phyloP scores from a whole-genome alignment of 495 filamentous ascomycete genomes.

The Hypomontagnella submonticulosa region DNA sequence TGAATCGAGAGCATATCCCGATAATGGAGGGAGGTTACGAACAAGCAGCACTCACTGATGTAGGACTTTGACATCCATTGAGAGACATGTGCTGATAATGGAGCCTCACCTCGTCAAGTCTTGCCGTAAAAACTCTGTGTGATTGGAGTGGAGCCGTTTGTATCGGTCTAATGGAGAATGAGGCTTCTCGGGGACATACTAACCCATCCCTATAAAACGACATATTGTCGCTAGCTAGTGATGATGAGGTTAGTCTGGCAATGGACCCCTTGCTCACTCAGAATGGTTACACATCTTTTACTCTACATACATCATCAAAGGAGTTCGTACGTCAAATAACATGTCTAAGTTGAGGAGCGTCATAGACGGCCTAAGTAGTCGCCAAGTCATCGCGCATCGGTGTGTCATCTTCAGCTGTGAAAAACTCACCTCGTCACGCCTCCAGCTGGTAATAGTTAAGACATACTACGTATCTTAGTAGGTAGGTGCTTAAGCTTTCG shows the following conservation, averaged over 20 bases:
- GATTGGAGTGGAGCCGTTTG: too few relatives aligned
- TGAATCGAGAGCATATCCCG: constrained; percentile 9
- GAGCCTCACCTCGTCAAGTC: not conserved
- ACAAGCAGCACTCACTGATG: not conserved
- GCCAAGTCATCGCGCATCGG: not conserved
- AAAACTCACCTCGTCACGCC: constrained; percentile 23
- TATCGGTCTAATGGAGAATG: too few relatives aligned
- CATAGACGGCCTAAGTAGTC: constrained; percentile 7
- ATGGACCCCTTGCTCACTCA: too few relatives aligned
- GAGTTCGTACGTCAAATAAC: not conserved
- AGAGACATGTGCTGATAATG: not conserved
- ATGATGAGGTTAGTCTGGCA: too few relatives aligned
- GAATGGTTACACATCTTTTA: too few relatives aligned
- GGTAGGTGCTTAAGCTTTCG: not conserved
- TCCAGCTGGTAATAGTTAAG: constrained; percentile 8
- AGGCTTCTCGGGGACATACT: too few relatives aligned
- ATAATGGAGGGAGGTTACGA: constrained; percentile 23
- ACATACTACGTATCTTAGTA: too few relatives aligned
- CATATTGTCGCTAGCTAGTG: too few relatives aligned
- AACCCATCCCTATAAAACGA: too few relatives aligned
- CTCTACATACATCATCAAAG: too few relatives aligned
- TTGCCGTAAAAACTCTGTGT: not conserved
- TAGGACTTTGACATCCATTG: constrained; percentile 1
- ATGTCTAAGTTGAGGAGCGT: not conserved
- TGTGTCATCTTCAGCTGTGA: not conserved